A percentile compares a stretch with the other conserved stretches of the same genome.
phyloP scores from a whole-genome alignment of 371 early-diverging fungal species.

The Mortierella sp. region DNA sequence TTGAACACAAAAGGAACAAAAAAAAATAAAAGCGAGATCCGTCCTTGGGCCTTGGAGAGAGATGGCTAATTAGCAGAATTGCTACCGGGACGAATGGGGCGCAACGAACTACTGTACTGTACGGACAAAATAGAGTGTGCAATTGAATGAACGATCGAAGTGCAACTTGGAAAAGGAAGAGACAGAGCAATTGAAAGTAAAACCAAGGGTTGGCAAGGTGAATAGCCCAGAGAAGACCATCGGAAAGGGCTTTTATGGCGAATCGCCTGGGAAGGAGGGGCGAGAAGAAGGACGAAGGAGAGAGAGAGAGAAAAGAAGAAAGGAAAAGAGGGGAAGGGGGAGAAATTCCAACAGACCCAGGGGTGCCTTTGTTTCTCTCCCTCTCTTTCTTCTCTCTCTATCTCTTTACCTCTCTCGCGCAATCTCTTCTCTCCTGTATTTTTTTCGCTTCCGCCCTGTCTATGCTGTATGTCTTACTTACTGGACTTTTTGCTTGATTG shows the following conservation, averaged over 20 bases:
- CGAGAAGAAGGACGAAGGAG: neutral
- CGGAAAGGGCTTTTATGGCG: neutral
- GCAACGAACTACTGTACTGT: too few relatives aligned
- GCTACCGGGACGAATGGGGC: too few relatives aligned
- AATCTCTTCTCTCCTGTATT: too few relatives aligned
- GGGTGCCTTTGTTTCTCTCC: neutral
- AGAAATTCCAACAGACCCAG: conserved; percentile 3
- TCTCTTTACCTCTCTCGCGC: neutral
- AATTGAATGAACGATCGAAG: too few relatives aligned
- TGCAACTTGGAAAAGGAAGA: neutral
- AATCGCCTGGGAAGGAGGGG: neutral
- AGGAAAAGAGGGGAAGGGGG: neutral
- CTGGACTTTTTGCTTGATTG: neutral
- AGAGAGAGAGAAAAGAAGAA: neutral
- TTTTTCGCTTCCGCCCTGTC: neutral
- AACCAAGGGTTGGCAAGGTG: neutral
- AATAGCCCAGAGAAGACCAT: neutral
- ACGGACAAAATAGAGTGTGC: too few relatives aligned
- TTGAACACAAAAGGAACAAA: too few relatives aligned
- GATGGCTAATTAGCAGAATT: too few relatives aligned
- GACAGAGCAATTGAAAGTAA: neutral
- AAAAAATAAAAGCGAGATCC: too few relatives aligned
- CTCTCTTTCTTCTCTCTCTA: neutral
- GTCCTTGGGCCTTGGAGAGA: too few relatives aligned
- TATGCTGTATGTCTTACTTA: neutral